Conservation (phyloP, 106 monocot species). For the Acorus calamus region DNA sequence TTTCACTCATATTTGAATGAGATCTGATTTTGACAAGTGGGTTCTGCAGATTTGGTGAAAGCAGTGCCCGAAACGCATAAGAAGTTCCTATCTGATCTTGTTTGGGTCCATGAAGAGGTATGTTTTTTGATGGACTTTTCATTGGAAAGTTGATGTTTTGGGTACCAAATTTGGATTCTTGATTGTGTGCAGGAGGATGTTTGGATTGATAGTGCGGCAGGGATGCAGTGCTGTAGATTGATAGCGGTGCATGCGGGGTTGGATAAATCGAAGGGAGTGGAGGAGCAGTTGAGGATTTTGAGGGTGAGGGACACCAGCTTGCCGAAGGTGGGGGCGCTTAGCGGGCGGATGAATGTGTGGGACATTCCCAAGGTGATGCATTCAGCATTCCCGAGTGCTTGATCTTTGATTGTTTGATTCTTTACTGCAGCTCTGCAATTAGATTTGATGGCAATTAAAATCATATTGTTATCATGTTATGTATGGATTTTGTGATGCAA, state of each 20-base stretch:
- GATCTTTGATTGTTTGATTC: not conserved
- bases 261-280: conserved; percentile 44
- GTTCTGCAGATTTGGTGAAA: conserved; percentile 41
- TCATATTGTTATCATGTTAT: too few relatives aligned
- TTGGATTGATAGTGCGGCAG: conserved; percentile 42
- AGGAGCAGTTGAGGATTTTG: conserved; percentile 48
- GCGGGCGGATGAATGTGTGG: conserved; percentile 80
- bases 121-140: not conserved
- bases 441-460: too few relatives aligned
- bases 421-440: too few relatives aligned
- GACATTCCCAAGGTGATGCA: conserved; percentile 59
- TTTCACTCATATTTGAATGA: too few relatives aligned
- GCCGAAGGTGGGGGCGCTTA: conserved; percentile 65
- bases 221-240: conserved; percentile 45
- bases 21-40: too few relatives aligned
- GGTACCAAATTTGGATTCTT: not conserved
- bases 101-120: conserved; percentile 96
- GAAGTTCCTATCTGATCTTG: conserved; percentile 59
- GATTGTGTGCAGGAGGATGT: conserved; percentile 55
- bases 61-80: conserved; percentile 81
- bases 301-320: conserved; percentile 58
- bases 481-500: too few relatives aligned
- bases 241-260: conserved; percentile 94
- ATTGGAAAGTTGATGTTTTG: not conserved
- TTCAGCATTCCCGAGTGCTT: not conserved